These are phyloP conservation scores for Daucus carota DNA, from an alignment of 129 eudicot genomes.

Conservation along the genomic window DNA sequence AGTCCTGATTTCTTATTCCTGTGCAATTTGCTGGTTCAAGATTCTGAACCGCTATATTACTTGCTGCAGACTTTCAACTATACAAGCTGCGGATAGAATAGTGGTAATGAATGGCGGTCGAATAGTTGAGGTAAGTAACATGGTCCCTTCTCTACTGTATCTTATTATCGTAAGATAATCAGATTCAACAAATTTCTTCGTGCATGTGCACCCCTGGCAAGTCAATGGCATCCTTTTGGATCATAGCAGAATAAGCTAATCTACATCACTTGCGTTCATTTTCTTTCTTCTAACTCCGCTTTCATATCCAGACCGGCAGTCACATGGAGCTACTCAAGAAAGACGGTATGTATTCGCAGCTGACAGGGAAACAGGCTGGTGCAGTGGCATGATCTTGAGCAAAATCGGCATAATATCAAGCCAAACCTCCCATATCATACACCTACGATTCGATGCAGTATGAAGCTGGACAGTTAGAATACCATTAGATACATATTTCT, in stretches of 20 bases:
- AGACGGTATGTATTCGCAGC: slow-evolving; percentile 84
- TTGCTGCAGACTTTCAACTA: slow-evolving; percentile 73
- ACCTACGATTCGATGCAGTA: background rate
- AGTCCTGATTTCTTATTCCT: background rate
- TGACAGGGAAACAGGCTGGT: slow-evolving; percentile 77
- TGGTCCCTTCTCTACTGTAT: slow-evolving; percentile 3
- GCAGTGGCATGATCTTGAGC: slow-evolving; percentile 44
- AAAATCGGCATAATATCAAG: background rate
- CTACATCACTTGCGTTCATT: background rate
- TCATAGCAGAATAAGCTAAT: background rate
- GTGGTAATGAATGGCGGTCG: slow-evolving; percentile 83
- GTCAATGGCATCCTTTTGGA: background rate
- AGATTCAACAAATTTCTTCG: too few species aligned
- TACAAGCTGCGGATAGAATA: slow-evolving; percentile 97
- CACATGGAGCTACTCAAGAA: slow-evolving; percentile 68
- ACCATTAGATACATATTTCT: too few species aligned
- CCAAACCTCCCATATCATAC: background rate
- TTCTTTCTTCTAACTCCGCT: background rate
- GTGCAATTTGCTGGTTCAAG: slow-evolving; percentile 1
- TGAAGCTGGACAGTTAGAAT: background rate
- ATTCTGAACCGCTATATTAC: slow-evolving; percentile 12
- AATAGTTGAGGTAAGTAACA: slow-evolving; percentile 66
- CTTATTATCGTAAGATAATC: too few species aligned
- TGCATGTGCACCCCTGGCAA: background rate
- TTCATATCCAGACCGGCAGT: slow-evolving; percentile 67